Evolutionary conservation across 2,329 filamentous ascomycete species (phyloP), one percentile per base, ranked within the genome.

Genomic region (Colletotrichum liriopes): DNA sequence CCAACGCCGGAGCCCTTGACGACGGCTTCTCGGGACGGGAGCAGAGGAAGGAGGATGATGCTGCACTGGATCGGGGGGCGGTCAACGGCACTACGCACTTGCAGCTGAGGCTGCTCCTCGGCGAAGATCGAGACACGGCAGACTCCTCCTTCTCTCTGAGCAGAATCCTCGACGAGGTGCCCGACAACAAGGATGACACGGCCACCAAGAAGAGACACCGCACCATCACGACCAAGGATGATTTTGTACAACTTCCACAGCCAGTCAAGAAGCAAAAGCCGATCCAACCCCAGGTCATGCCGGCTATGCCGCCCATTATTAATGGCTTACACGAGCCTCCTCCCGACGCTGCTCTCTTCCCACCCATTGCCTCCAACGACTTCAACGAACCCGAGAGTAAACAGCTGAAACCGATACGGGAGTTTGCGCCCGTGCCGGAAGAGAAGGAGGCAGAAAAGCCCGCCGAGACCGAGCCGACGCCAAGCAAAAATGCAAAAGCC

Each of bases 201-300:
- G 81, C 83, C 41, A 85, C 82, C 62, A 91, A 90, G 81, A 91
- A 91, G 79, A 84, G 89, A n/a, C 84, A 83, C 39, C 82, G 86
- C 61, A 81, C 81, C 9, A 78, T 86, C 54, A 81, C 85, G 37
- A 82, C 81, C 68, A 90, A 90, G 74, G 90, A 92, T 69, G 89
- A 92, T 73, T 89, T 91, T 73, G 86, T 91, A 47, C 90, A 92
- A 77, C 82, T 92, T 20, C 90, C 90, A 1, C 89, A 92, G 76
- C 90, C 90, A 3, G 84, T 89, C 59, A 91, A 91, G 83, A 92
- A 91, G 77, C 89, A 90, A 75, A 91, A 90, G 78, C 87, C 90
- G 3, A 83, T 86, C 16, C 86, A 88, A 73, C 87, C 89, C 76
- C 82, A 85, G 6, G 64, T 72, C 29, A 73, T 74, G 67, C 86